A percentile compares a stretch with the other conserved stretches of the same genome.
phyloP scores from a whole-genome alignment of 2,329 filamentous ascomycete genomes.

The Ceratocystis smalleyi region DNA sequence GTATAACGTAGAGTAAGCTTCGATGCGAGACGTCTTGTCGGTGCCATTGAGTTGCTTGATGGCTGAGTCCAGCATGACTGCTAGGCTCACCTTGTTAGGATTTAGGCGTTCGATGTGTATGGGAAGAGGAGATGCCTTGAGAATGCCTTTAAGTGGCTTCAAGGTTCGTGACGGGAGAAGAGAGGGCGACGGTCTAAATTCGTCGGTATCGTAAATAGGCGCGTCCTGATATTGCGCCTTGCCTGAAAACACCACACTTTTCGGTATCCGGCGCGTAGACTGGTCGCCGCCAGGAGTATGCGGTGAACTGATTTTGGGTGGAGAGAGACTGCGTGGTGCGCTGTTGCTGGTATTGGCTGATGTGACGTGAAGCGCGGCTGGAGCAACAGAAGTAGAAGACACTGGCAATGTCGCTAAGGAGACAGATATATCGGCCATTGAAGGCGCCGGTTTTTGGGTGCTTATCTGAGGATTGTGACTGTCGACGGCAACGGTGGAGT shows the following conservation, averaged over 20 bases:
- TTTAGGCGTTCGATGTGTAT: constrained; percentile 30
- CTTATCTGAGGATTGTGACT: constrained; percentile 28
- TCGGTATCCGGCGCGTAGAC: constrained; percentile 32
- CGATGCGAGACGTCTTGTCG: constrained; percentile 56
- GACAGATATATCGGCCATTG: not conserved
- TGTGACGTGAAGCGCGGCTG: not conserved
- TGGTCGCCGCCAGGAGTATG: constrained; percentile 29
- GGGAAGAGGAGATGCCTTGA: constrained; percentile 51
- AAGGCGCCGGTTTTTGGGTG: constrained; percentile 4
- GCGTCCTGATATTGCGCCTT: constrained; percentile 42
- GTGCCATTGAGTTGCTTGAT: constrained; percentile 64
- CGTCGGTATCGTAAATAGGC: constrained; percentile 30
- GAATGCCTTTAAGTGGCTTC: constrained; percentile 44
- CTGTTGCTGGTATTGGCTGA: not conserved
- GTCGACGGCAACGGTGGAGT: constrained; percentile 24
- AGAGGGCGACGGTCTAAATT: constrained; percentile 16
- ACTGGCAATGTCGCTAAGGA: not conserved
- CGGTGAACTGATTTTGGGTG: constrained; percentile 34
- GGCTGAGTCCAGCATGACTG: constrained; percentile 71
- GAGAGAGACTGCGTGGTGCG: constrained; percentile 25
- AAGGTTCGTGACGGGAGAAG: constrained; percentile 14
- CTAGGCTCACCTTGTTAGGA: constrained; percentile 26
- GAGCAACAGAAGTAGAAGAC: not conserved
- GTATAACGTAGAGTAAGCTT: constrained; percentile 73
- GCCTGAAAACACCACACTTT: constrained; percentile 43